Evolutionary conservation across 1,284 basidiomycete genomes (phyloP).

Genomic region (Fistulinella cinereoalba): DNA sequence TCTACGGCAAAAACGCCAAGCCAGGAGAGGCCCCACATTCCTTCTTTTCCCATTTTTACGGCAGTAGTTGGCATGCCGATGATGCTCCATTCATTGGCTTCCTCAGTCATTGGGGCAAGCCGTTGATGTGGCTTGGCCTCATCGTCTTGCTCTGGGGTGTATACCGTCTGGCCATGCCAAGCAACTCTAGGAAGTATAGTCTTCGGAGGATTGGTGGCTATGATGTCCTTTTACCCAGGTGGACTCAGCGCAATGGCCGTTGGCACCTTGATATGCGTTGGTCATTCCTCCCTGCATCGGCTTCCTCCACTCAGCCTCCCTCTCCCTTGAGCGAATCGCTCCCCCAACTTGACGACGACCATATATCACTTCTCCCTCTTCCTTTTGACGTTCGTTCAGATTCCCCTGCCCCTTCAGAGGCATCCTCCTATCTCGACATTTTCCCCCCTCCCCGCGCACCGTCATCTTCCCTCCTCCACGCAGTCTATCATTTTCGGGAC

Average conservation of each 20-base stretch:
- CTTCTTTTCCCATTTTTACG: slow-evolving; percentile 96
- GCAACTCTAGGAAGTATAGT: slow-evolving; percentile 55
- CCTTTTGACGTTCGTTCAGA: slow-evolving; percentile 56
- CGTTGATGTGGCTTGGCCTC: slow-evolving; percentile 79
- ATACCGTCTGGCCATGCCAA: slow-evolving; percentile 56
- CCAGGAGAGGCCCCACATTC: slow-evolving; percentile 82
- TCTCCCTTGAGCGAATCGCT: slow-evolving; percentile 45
- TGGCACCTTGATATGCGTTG: slow-evolving; percentile 71
- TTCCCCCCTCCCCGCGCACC: slow-evolving; percentile 36
- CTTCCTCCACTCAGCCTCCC: slow-evolving; percentile 46
- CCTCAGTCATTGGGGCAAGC: slow-evolving; percentile 83
- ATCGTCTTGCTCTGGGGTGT: slow-evolving; percentile 68
- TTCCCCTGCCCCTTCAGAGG: slow-evolving; percentile 53
- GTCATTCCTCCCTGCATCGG: slow-evolving; percentile 50
- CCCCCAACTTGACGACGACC: slow-evolving; percentile 49
- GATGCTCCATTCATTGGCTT: slow-evolving; percentile 93
- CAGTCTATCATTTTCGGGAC: slow-evolving; percentile 53
- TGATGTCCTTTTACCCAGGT: slow-evolving; percentile 70
- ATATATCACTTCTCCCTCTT: slow-evolving; percentile 61
- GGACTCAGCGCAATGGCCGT: slow-evolving; percentile 63
- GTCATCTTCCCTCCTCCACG: slow-evolving; percentile 46
- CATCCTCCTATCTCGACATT: slow-evolving; percentile 41
- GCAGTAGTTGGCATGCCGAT: slow-evolving; percentile 94
- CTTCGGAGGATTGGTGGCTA: slow-evolving; percentile 67
- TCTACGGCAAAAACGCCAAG: slow-evolving; percentile 96